These are phyloP conservation scores for Termitomyces sp. DNA, from an alignment of 768 basidiomycete species.

Conservation along the genomic window DNA sequence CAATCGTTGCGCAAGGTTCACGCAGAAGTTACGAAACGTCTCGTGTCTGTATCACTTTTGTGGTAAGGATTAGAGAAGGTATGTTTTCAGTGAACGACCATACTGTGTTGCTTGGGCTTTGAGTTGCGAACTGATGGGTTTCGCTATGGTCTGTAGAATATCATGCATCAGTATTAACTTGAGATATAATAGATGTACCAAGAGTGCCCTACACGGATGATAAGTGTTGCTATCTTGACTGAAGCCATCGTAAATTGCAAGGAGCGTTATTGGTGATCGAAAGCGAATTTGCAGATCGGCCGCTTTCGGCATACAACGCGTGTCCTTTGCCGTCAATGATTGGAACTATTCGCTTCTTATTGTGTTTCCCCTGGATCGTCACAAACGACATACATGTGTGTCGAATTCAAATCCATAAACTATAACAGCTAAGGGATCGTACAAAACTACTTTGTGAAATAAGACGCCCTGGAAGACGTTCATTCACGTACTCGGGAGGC, in stretches of 20 bases:
- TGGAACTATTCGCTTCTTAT: too few species aligned
- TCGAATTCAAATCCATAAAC: too few species aligned
- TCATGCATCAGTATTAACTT: slow-evolving; percentile 1
- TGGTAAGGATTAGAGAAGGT: background rate
- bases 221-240: slow-evolving; percentile 68
- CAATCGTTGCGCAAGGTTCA: slow-evolving; percentile 70
- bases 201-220: slow-evolving; percentile 41
- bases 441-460: too few species aligned
- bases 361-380: too few species aligned
- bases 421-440: too few species aligned
- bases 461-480: too few species aligned
- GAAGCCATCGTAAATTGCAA: slow-evolving; percentile 43
- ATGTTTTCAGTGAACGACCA: slow-evolving; percentile 14
- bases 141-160: slow-evolving; percentile 69
- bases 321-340: background rate
- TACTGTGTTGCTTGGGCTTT: slow-evolving; percentile 72
- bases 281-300: background rate
- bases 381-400: too few species aligned
- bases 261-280: background rate
- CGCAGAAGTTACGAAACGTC: slow-evolving; percentile 63
- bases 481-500: too few species aligned
- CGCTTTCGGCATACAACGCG: background rate
- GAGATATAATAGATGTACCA: background rate
- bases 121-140: slow-evolving; percentile 67
- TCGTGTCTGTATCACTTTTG: slow-evolving; percentile 48